Evolutionary conservation across 305 asterid genomes (phyloP).

Genomic region (Lippia alba): DNA sequence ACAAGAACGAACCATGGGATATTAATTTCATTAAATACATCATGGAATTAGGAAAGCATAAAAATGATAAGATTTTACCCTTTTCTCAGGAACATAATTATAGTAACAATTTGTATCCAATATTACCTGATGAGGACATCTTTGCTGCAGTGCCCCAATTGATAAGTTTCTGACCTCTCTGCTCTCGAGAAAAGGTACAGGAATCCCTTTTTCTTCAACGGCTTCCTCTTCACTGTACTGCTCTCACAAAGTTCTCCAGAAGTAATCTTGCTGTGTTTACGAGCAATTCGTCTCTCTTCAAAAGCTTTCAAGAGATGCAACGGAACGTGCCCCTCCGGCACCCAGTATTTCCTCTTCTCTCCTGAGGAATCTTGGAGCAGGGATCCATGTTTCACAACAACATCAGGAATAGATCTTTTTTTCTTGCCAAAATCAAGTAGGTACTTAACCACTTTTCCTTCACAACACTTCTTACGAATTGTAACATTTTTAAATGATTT

Average conservation of each 20-base stretch:
- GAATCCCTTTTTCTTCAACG: constrained; percentile 66
- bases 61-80: constrained; percentile 24
- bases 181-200: constrained; percentile 79
- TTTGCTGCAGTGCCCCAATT: constrained; percentile 78
- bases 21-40: constrained; percentile 7
- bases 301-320: constrained; percentile 80
- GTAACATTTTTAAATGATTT: constrained; percentile 81
- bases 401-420: constrained; percentile 84
- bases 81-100: constrained; percentile 10
- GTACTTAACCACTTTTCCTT: constrained; percentile 65
- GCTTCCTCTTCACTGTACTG: constrained; percentile 38
- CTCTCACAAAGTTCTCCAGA: constrained; percentile 51
- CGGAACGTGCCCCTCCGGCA: constrained; percentile 84
- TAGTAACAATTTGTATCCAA: constrained; percentile 7
- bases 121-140: constrained; percentile 76
- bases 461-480: constrained; percentile 76
- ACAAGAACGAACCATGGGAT: constrained; percentile 14
- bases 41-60: constrained; percentile 6
- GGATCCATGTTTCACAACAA: constrained; percentile 74
- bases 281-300: constrained; percentile 84
- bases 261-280: constrained; percentile 58
- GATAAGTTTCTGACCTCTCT: constrained; percentile 61
- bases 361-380: constrained; percentile 64
- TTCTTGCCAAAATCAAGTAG: constrained; percentile 97
- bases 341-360: constrained; percentile 80